Conservation (phyloP, 768 basidiomycete genomes). For the Calocybe indica region DNA sequence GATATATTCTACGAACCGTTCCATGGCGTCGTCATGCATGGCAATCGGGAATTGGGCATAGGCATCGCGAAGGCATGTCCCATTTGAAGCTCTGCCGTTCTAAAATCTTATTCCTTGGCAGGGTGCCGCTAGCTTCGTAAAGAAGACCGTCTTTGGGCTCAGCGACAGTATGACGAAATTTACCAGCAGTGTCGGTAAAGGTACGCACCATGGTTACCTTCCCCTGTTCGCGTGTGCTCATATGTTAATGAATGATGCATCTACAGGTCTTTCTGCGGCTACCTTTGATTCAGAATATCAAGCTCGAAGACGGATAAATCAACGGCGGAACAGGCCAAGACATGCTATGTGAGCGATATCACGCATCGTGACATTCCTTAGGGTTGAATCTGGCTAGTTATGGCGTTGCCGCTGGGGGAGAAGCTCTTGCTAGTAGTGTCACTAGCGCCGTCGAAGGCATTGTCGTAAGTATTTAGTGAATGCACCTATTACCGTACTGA, state of each 20-base stretch:
- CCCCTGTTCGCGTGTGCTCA: background rate
- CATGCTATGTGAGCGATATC: slow-evolving; percentile 77
- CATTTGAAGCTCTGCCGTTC: background rate
- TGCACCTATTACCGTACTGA: background rate
- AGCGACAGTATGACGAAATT: slow-evolving; percentile 98
- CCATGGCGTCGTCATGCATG: slow-evolving; percentile 93
- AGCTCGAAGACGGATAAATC: slow-evolving; percentile 78
- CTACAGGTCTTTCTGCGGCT: slow-evolving; percentile 84
- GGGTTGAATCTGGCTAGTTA: slow-evolving; percentile 45
- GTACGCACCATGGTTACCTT: slow-evolving; percentile 26
- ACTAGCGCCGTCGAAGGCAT: slow-evolving; percentile 96
- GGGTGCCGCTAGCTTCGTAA: slow-evolving; percentile 97
- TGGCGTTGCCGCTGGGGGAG: slow-evolving; percentile 92
- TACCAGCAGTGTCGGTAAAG: slow-evolving; percentile 96
- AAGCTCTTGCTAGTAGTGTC: slow-evolving; percentile 89
- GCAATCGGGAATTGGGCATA: slow-evolving; percentile 89
- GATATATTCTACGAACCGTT: slow-evolving; percentile 99
- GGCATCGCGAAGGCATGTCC: slow-evolving; percentile 81
- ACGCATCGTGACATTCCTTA: background rate
- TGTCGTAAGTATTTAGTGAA: slow-evolving; percentile 43
- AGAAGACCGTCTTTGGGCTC: slow-evolving; percentile 96
- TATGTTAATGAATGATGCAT: background rate
- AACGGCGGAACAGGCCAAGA: slow-evolving; percentile 89
- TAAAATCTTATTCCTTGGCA: slow-evolving; percentile 20
- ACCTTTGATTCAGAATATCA: slow-evolving; percentile 98